Evolutionary conservation across 768 basidiomycete genomes (phyloP), one percentile per base, ranked within the genome.

Genomic region (Cystofilobasidium bisporidii): DNA sequence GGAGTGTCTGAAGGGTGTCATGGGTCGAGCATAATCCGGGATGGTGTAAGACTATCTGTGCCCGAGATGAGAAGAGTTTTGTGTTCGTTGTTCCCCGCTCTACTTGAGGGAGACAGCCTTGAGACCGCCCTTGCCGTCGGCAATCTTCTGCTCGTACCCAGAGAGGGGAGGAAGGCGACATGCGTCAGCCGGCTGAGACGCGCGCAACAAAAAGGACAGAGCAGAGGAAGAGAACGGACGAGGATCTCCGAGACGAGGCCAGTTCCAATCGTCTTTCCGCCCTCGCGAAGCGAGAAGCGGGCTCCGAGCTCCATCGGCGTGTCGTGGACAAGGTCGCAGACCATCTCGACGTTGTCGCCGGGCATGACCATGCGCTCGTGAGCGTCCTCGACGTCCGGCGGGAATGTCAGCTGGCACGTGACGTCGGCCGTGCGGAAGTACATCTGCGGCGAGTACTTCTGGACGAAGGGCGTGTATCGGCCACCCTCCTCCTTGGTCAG

Each of bases 341-440:
- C 30, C 63, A 69, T 64, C 58, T 69, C 68, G 40, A 69, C 53
- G 56, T 69, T 64, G 57, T 69, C 68, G 53, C 68, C 68, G 33
- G 68, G 68, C 68, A 69, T 69, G 32, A 68, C 68, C 68, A 94
- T 92, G 79, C 90, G 93, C 74, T 91, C 88, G 63, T 83, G 83
- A 22, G 88, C 84, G 72, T 87, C 86, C 26, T 83, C 78, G 2
- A 89, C 91, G 50, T 84, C 91, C 43, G 86, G 85, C 15, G 93
- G 91, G 86, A 92, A 97, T 15, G 83, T 85, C 50, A 99, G 79
- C 15, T 82, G 78, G 57, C 86, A 86, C 26, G 93, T 96, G 71
- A 97, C 85, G 75, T 99, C 92, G 67, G 92, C 88, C 20, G 96
- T 98, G 65, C 93, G 90, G 74, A 94, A 81, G 83, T 91, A 99